These are phyloP conservation scores for Cercospora sp. DNA, from an alignment of 2,329 filamentous ascomycete species.

Conservation along the genomic window DNA sequence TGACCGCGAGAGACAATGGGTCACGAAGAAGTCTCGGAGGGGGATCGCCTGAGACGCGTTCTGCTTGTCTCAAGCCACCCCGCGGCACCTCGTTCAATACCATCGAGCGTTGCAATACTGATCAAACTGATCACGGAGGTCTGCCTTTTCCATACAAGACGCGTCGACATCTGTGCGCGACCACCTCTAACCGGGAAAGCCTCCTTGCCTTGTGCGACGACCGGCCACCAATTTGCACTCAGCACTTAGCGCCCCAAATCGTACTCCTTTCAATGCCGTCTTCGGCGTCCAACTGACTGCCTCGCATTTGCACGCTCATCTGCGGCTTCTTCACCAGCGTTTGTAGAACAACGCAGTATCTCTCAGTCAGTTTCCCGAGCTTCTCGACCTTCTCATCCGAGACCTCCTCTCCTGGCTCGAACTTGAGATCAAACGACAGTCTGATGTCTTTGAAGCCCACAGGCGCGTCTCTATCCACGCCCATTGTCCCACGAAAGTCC, in stretches of 20 bases:
- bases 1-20: background rate
- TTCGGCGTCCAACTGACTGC: constrained; percentile 31
- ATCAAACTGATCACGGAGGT: background rate
- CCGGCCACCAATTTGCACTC: constrained; percentile 17
- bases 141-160: background rate
- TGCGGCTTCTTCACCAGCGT: constrained; percentile 43
- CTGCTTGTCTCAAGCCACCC: background rate
- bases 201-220: constrained; percentile 8
- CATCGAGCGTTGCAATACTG: background rate
- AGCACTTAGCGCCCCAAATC: constrained; percentile 25
- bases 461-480: constrained; percentile 49
- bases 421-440: constrained; percentile 47
- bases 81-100: background rate
- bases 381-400: constrained; percentile 47
- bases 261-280: constrained; percentile 34
- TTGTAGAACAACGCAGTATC: constrained; percentile 51
- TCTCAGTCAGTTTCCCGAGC: constrained; percentile 51
- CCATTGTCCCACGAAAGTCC: constrained; percentile 53
- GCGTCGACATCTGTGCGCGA: background rate
- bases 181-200: background rate
- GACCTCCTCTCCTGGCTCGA: constrained; percentile 41
- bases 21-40: background rate
- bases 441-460: constrained; percentile 52
- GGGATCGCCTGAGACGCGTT: constrained; percentile 1
- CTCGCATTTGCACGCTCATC: constrained; percentile 38